Percentiles rank a stretch among this genome's conserved stretches.
phyloP scores from a whole-genome alignment of 176 grass and related monocot genomes.

The Musa schizocarpa region DNA sequence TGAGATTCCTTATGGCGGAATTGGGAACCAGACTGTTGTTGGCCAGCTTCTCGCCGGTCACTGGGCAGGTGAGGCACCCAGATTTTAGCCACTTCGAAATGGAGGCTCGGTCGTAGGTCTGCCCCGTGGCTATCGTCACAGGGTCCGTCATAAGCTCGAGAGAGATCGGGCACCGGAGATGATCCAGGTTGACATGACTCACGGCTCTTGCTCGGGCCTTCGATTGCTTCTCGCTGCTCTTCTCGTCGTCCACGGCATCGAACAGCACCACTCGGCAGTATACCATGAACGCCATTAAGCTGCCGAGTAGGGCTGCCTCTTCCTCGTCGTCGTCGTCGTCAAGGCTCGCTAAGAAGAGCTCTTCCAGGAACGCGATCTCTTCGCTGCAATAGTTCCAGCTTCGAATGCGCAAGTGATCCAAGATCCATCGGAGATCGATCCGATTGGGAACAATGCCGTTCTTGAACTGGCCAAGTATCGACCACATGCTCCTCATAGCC shows the following conservation, averaged over 20 bases:
- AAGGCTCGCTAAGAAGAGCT: conserved; percentile 19
- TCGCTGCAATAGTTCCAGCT: conserved; percentile 77
- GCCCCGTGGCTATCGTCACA: conserved; percentile 64
- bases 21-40: conserved; percentile 56
- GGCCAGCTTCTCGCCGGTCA: conserved; percentile 60
- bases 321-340: neutral
- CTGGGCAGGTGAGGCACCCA: conserved; percentile 52
- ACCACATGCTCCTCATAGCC: conserved; percentile 38
- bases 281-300: conserved; percentile 53
- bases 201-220: conserved; percentile 12
- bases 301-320: conserved; percentile 27
- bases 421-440: conserved; percentile 40
- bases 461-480: conserved; percentile 54
- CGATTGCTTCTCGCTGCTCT: neutral
- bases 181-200: conserved; percentile 36
- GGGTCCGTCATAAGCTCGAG: conserved; percentile 82
- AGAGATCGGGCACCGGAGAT: conserved; percentile 73
- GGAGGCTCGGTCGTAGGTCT: conserved; percentile 78
- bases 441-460: conserved; percentile 38
- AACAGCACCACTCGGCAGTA: conserved; percentile 79
- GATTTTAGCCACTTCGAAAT: conserved; percentile 67
- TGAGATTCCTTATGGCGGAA: conserved; percentile 35
- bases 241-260: conserved; percentile 27
- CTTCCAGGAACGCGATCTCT: conserved; percentile 47
- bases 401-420: conserved; percentile 38